Conservation (phyloP, 2,329 filamentous ascomycete species). For the Aphanocladium album region DNA sequence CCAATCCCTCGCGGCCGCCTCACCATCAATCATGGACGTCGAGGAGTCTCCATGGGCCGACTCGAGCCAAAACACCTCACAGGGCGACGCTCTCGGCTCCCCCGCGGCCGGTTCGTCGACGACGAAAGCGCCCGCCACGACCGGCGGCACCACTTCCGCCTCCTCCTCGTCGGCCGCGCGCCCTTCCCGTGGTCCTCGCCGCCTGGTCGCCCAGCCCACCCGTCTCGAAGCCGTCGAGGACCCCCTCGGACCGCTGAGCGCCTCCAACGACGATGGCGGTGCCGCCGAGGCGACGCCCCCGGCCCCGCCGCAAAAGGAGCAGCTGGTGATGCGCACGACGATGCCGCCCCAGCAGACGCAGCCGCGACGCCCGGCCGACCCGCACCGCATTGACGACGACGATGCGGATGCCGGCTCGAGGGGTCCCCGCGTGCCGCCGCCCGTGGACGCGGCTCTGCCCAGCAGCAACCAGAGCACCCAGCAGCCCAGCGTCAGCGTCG, state of each 20-base stretch:
- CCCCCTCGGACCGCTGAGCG: constrained; percentile 72
- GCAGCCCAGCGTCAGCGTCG: constrained; percentile 79
- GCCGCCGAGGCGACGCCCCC: constrained; percentile 51
- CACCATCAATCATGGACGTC: constrained; percentile 37
- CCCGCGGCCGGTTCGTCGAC: constrained; percentile 25
- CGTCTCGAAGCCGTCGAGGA: constrained; percentile 73
- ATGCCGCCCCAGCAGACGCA: constrained; percentile 43
- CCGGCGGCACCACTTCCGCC: constrained; percentile 25
- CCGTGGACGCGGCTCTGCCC: constrained; percentile 53
- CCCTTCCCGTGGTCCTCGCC: constrained; percentile 48
- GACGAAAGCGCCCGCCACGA: constrained; percentile 26
- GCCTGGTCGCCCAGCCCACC: constrained; percentile 69
- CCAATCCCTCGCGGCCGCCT: background rate
- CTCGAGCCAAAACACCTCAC: constrained; percentile 31
- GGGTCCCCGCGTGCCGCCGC: constrained; percentile 60
- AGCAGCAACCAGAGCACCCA: constrained; percentile 47
- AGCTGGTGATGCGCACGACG: constrained; percentile 54
- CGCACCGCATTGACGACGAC: constrained; percentile 66
- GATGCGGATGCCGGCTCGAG: constrained; percentile 49
- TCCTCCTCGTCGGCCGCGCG: constrained; percentile 32
- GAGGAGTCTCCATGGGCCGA: constrained; percentile 53
- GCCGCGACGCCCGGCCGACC: constrained; percentile 44
- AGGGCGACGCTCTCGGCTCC: constrained; percentile 26
- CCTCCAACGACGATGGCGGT: constrained; percentile 45
- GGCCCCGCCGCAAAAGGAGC: constrained; percentile 64